Percentiles rank a stretch among this genome's conserved stretches.
These are phyloP conservation scores for Teratosphaeria gauchensis DNA, from an alignment of 2,329 filamentous ascomycete species.

Conservation along the genomic window DNA sequence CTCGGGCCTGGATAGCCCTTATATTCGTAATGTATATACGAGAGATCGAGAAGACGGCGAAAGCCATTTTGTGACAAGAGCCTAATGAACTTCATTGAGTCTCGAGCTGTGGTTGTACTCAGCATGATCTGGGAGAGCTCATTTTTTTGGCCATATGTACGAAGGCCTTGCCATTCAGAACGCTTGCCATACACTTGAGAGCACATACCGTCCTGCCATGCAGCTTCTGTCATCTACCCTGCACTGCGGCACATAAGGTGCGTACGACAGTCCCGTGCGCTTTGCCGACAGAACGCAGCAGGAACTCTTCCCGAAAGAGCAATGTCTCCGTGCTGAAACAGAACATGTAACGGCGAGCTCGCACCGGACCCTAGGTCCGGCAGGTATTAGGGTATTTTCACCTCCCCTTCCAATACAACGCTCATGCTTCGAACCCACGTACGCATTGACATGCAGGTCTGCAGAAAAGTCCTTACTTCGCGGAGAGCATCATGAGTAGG, in stretches of 20 bases:
- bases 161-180: too few relatives aligned
- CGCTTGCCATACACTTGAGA: too few relatives aligned
- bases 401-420: neutral
- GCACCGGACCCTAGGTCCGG: neutral
- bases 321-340: neutral
- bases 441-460: neutral
- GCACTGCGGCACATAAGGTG: neutral
- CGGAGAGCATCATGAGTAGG: neutral
- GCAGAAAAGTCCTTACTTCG: neutral
- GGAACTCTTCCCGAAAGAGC: neutral
- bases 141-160: too few relatives aligned
- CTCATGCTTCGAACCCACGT: neutral
- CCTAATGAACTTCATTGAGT: too few relatives aligned
- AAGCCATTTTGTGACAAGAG: neutral
- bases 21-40: conserved; percentile 14
- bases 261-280: neutral
- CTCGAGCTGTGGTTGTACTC: too few relatives aligned
- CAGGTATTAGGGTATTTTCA: neutral
- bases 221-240: neutral
- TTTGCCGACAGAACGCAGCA: neutral
- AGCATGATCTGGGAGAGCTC: too few relatives aligned
- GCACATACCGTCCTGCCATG: too few relatives aligned
- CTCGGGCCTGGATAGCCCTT: neutral
- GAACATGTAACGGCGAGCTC: neutral
- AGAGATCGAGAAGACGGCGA: neutral